These are phyloP conservation scores for Tubosaeta sp. DNA, from an alignment of 768 basidiomycete genomes.

Conservation along the genomic window DNA sequence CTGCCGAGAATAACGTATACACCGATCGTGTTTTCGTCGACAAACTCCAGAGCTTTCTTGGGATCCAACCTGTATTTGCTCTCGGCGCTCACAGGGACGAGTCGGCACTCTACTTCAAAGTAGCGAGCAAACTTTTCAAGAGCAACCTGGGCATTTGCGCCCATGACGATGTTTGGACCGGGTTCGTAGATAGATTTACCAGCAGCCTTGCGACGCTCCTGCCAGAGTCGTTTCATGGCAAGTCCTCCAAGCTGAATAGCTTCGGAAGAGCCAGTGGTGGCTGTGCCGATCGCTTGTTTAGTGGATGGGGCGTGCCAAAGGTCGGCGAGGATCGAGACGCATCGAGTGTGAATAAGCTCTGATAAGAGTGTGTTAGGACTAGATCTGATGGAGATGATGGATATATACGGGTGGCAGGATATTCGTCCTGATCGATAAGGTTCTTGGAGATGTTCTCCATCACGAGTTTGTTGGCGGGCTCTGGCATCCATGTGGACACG, in stretches of 20 bases:
- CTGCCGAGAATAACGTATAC: conserved; percentile 59
- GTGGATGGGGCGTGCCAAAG: conserved; percentile 62
- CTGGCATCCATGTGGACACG: conserved; percentile 64
- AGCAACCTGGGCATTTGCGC: conserved; percentile 67
- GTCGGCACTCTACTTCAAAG: conserved; percentile 60
- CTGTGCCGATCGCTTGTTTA: conserved; percentile 58
- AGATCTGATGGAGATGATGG: neutral
- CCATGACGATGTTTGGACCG: conserved; percentile 62
- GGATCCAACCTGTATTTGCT: conserved; percentile 77
- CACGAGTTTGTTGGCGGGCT: conserved; percentile 50
- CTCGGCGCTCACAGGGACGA: conserved; percentile 61
- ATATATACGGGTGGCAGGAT: conserved; percentile 50
- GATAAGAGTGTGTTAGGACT: neutral
- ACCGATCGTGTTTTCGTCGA: conserved; percentile 73
- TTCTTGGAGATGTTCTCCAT: conserved; percentile 65
- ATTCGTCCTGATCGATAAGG: conserved; percentile 67
- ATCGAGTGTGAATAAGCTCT: conserved; percentile 44
- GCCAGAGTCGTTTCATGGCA: conserved; percentile 70
- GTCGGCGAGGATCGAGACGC: conserved; percentile 55
- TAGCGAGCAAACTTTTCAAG: conserved; percentile 68
- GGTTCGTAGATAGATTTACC: conserved; percentile 66
- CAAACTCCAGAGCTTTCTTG: conserved; percentile 55
- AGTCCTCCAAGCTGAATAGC: conserved; percentile 72
- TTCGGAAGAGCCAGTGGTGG: conserved; percentile 68
- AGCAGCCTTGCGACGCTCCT: conserved; percentile 57